Evolutionary conservation across 768 basidiomycete genomes (phyloP).

Genomic region (Myochromella boudieri): DNA sequence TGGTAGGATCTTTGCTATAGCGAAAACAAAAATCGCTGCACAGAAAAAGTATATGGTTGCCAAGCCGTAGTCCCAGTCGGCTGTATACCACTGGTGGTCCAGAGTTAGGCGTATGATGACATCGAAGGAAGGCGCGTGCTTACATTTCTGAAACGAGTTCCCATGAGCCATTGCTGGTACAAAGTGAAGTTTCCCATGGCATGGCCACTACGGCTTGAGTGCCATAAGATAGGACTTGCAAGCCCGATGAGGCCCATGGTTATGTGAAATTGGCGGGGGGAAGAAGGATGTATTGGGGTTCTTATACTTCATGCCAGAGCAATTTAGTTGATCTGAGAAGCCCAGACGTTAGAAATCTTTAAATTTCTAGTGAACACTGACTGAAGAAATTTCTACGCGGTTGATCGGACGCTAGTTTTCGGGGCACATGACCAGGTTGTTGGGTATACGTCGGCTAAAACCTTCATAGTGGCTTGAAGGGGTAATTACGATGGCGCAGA

Average conservation of each 20-base stretch:
- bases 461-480: neutral
- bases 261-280: neutral
- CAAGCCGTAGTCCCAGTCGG: constrained; percentile 31
- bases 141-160: constrained; percentile 26
- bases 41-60: constrained; percentile 30
- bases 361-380: neutral
- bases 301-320: no score
- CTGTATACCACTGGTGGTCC: constrained; percentile 23
- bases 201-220: constrained; percentile 24
- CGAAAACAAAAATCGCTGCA: constrained; percentile 18
- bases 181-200: constrained; percentile 23
- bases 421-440: neutral
- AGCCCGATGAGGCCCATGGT: constrained; percentile 28
- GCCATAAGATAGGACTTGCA: constrained; percentile 25
- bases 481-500: constrained; percentile 1
- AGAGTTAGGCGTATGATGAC: neutral
- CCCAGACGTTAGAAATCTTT: neutral
- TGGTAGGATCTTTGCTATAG: constrained; percentile 12
- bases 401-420: neutral
- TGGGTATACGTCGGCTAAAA: neutral
- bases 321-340: no score
- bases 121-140: neutral
- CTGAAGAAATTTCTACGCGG: no score
- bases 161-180: constrained; percentile 20
- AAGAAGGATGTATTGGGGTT: no score